Evolutionary conservation across 495 filamentous ascomycete genomes (phyloP), one percentile per base, ranked within the genome.

Genomic region (Daldinia grandis): DNA sequence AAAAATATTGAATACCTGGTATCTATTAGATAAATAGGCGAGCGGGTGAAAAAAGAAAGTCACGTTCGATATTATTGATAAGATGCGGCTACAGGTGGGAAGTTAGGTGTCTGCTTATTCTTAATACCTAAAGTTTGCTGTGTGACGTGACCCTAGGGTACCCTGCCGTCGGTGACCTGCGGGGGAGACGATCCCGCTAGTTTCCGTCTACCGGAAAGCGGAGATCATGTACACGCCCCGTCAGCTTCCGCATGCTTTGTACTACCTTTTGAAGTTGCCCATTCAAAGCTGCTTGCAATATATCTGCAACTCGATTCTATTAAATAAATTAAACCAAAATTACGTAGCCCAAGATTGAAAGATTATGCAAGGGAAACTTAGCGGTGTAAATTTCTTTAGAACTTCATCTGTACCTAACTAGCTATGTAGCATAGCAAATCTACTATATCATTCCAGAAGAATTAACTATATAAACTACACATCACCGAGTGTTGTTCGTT

Each of bases 121-220:
- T 28, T 14, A 28, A 54, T 28, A 54, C 50, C 50, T 31, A 54
- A 54, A 54, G 15, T 28, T 3, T 24, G 9, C 42, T 47, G 42
- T 47, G 42, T 24, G 19, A 47, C 42, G 42, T 24, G 42, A 47
- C 42, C 42, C 42, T 2, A 53, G 27, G n/a, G 54, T 42, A n/a
- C 44, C 61, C 42, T 55, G 38, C 74, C 74, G 74, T 62, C 74
- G 72, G 74, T 76, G 28, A 74, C 66, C 73, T 72, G 35, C 75
- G 54, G 63, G 55, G 15, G 40, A 28, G 62, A 59, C 66, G 58
- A 61, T 58, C 69, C 27, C 53, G 51, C 54, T 63, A 56, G 68
- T 50, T 51, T 72, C 64, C 69, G 64, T 50, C 47, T 35, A 69
- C 60, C 68, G 62, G 68, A 71, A 66, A 31, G 38, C 62, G 30